Conservation (phyloP, 768 basidiomycete species). For the Asterophora lycoperdoides region DNA sequence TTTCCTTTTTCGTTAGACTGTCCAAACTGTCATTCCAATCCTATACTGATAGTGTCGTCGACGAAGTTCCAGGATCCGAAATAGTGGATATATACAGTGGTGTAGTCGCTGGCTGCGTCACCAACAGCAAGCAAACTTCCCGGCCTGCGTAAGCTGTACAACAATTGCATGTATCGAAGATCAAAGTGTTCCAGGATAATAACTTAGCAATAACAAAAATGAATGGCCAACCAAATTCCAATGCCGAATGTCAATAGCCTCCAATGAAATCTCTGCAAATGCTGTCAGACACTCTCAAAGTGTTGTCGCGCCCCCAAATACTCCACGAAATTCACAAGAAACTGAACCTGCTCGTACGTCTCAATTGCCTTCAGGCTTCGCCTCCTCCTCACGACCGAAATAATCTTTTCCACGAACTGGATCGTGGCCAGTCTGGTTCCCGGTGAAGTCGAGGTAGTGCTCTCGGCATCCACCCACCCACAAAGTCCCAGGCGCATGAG, state of each 20-base stretch:
- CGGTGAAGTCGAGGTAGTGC: neutral
- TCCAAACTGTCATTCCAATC: no score
- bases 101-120: no score
- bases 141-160: no score
- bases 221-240: neutral
- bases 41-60: no score
- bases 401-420: constrained; percentile 65
- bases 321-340: constrained; percentile 73
- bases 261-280: no score
- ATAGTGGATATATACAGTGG: no score
- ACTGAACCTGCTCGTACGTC: constrained; percentile 88
- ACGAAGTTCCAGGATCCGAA: no score
- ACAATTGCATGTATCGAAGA: neutral
- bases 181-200: neutral
- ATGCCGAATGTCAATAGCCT: neutral
- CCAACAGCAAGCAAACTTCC: no score
- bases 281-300: neutral
- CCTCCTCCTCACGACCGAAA: constrained; percentile 67
- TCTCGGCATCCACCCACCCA: constrained; percentile 47
- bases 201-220: constrained; percentile 11
- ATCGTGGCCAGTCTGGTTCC: constrained; percentile 43
- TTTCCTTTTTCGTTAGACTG: no score
- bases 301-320: constrained; percentile 35
- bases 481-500: constrained; percentile 88
- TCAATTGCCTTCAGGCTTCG: constrained; percentile 90